Evolutionary conservation across 1,139 yeast genomes (phyloP), one percentile per base, ranked within the genome.

Genomic region (Kodamaea sp.): DNA sequence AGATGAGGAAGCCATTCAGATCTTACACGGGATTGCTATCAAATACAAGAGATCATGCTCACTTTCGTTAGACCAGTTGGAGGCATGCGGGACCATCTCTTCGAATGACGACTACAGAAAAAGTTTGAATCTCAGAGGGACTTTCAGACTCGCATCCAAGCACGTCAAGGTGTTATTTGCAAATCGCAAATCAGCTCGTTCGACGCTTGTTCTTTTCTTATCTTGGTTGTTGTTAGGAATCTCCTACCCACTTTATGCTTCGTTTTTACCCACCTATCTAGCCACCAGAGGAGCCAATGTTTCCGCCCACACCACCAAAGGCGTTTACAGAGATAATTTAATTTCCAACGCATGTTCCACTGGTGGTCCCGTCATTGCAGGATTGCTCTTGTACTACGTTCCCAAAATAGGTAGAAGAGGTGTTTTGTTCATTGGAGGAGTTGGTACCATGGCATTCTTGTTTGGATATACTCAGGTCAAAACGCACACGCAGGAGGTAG

Each of bases 311-410:
- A 52, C 65, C 21, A 57, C 66, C 10, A 51, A 48, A 31, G 59
- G 65, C 19, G 60, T 63, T 11, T 79, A 77, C 56, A 59, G 80
- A 49, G 74, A 79, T 53, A 69, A 74, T 28, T 57, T 73, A 27
- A 63, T 79, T 30, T 70, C 72, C 28, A 73, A 73, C 44, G 63
- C 69, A 22, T 66, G 69, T 18, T 69, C 78, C 22, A 73, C 75
- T 24, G 69, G 73, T 35, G 85, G 84, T 8, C 83, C 84, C 5
- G 44, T 76, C 9, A 53, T 78, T 28, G 83, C 76, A 6, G 80
- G 74, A 31, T 58, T 41, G 3, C 39, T 52, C 6, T 36, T 72
- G 29, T 58, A 71, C 34, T 55, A 62, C 31, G 50, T 74, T 39
- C 80, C 77, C 3, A 48, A 47, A 14, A 43, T 75, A 21, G 83